Percentiles rank a stretch among this genome's conserved stretches.
These are phyloP conservation scores for Aeminium ludgeri DNA, from an alignment of 495 filamentous ascomycete genomes.

Conservation along the genomic window DNA sequence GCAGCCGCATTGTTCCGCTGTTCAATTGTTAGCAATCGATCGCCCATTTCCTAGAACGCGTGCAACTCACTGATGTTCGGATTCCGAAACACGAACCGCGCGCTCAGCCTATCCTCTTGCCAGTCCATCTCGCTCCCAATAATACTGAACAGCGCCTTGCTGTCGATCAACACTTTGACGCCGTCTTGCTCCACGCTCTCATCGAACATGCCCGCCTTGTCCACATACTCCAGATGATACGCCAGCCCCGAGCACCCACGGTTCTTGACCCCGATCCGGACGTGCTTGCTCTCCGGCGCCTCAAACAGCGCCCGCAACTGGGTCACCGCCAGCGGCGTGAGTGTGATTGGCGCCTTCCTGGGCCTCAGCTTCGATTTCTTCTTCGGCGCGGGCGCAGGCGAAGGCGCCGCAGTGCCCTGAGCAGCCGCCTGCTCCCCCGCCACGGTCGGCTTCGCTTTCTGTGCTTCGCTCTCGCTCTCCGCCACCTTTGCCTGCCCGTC, in stretches of 20 bases:
- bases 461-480: constrained; percentile 46
- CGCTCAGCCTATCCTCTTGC: constrained; percentile 84
- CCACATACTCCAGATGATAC: constrained; percentile 93
- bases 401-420: constrained; percentile 23
- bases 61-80: constrained; percentile 84
- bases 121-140: constrained; percentile 99
- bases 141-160: constrained; percentile 91
- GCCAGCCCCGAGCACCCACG: constrained; percentile 87
- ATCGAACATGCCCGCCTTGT: constrained; percentile 72
- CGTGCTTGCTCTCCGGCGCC: constrained; percentile 74
- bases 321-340: constrained; percentile 59
- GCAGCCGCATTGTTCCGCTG: constrained; percentile 94
- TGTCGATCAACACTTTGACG: constrained; percentile 89
- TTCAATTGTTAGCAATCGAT: constrained; percentile 3
- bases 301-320: constrained; percentile 59
- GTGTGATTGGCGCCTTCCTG: constrained; percentile 78
- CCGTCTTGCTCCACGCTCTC: constrained; percentile 91
- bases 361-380: constrained; percentile 46
- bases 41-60: background rate
- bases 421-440: constrained; percentile 4
- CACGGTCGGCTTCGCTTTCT: constrained; percentile 35
- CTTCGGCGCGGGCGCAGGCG: constrained; percentile 1
- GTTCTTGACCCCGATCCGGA: constrained; percentile 87
- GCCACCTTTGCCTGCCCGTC: constrained; percentile 24
- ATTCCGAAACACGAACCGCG: constrained; percentile 84